Conservation (phyloP, 306 rosid genomes). For the Citrullus mucosospermus region DNA sequence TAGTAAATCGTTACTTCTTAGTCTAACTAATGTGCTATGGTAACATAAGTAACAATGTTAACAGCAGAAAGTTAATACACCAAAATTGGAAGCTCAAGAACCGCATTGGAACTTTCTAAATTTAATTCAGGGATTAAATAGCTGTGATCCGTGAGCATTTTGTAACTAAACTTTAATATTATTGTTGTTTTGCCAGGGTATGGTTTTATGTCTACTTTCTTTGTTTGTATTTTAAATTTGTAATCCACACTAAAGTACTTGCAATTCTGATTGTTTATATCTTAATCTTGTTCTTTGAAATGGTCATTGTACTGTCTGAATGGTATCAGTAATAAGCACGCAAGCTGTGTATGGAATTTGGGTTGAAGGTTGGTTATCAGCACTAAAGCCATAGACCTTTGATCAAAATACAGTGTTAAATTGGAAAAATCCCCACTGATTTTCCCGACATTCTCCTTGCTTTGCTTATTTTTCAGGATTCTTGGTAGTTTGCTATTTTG, state of each 20-base stretch:
- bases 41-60: not conserved
- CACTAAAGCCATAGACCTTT: not conserved
- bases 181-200: not conserved
- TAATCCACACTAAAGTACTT: not conserved
- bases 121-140: not conserved
- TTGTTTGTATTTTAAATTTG: not conserved
- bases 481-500: not conserved
- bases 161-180: not conserved
- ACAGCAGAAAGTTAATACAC: not conserved
- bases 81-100: not conserved
- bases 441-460: not conserved
- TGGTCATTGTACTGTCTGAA: not conserved
- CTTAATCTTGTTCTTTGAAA: not conserved
- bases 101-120: not conserved
- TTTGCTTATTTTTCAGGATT: not conserved
- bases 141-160: not conserved
- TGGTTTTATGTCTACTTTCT: not conserved
- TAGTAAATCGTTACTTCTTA: not conserved
- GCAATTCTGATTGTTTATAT: not conserved
- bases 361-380: not conserved
- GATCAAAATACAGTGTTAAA: not conserved
- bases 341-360: not conserved
- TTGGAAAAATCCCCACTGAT: not conserved
- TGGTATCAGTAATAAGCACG: not conserved
- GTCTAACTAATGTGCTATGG: not conserved